Percentiles rank a stretch among this genome's conserved stretches.
Evolutionary conservation across 257 asterid species (phyloP).

Genomic region (Fraxinus americana): DNA sequence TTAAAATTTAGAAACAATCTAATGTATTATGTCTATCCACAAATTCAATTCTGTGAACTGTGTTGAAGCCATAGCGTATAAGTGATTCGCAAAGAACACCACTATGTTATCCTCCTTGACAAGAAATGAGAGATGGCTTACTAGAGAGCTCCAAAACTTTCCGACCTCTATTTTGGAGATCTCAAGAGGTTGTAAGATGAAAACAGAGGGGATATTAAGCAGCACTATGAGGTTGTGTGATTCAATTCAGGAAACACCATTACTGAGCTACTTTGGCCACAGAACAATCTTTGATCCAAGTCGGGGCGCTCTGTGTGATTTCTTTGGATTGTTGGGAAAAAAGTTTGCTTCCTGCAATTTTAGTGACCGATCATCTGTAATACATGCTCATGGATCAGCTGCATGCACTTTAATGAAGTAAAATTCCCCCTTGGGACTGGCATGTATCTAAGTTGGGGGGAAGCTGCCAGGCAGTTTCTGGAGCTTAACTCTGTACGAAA

Average conservation of each 20-base stretch:
- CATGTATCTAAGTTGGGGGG: background rate
- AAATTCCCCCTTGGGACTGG: background rate
- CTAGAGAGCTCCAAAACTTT: background rate
- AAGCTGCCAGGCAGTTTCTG: background rate
- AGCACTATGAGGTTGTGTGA: background rate
- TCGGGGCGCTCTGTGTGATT: background rate
- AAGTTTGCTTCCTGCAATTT: background rate
- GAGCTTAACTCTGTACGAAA: background rate
- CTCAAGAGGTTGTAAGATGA: slow-evolving; percentile 1
- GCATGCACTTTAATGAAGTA: background rate
- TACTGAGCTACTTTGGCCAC: background rate
- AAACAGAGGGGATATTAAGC: background rate
- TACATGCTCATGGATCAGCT: background rate
- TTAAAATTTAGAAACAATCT: background rate
- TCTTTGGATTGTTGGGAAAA: background rate
- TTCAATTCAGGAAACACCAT: background rate
- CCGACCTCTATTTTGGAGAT: background rate
- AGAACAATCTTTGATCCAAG: background rate
- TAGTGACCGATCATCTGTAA: background rate
- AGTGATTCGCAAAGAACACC: background rate
- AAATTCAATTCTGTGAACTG: background rate
- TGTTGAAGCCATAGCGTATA: background rate
- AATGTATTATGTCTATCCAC: background rate
- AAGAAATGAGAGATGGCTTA: background rate
- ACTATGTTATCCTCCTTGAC: background rate